A percentile compares a stretch with the other conserved stretches of the same genome.
Evolutionary conservation across 1,284 basidiomycete species (phyloP).

Genomic region (Moesziomyces antarcticus): DNA sequence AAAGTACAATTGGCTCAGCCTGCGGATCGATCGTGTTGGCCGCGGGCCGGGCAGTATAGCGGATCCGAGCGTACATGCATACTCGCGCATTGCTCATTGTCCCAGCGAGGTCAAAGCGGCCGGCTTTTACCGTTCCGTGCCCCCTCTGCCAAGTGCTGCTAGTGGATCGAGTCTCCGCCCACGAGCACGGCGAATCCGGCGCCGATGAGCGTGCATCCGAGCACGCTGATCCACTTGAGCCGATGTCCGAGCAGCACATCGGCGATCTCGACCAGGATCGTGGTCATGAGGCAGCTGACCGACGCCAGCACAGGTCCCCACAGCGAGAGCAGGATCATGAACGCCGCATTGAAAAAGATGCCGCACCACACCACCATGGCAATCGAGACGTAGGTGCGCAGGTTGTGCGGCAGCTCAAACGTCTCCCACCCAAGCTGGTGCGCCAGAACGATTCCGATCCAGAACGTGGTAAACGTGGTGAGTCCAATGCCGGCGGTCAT

Average conservation of each 20-base stretch:
- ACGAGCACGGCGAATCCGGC: constrained; percentile 60
- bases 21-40: too few relatives aligned
- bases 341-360: constrained; percentile 65
- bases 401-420: constrained; percentile 58
- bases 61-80: too few relatives aligned
- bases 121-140: too few relatives aligned
- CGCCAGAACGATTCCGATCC: constrained; percentile 59
- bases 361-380: constrained; percentile 53
- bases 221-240: constrained; percentile 55
- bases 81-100: too few relatives aligned
- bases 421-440: constrained; percentile 53
- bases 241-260: constrained; percentile 56
- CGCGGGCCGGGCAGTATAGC: too few relatives aligned
- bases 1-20: not conserved
- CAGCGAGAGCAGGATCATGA: constrained; percentile 61
- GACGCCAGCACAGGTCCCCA: constrained; percentile 66
- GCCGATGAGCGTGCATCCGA: constrained; percentile 58
- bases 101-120: too few relatives aligned
- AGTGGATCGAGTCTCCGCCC: constrained; percentile 38
- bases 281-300: constrained; percentile 64
- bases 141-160: not conserved
- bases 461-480: constrained; percentile 54
- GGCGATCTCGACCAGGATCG: constrained; percentile 60
- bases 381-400: constrained; percentile 38
- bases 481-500: constrained; percentile 66